phyloP scores from a whole-genome alignment of 2,329 filamentous ascomycete species.

The Xylaria sp. region DNA sequence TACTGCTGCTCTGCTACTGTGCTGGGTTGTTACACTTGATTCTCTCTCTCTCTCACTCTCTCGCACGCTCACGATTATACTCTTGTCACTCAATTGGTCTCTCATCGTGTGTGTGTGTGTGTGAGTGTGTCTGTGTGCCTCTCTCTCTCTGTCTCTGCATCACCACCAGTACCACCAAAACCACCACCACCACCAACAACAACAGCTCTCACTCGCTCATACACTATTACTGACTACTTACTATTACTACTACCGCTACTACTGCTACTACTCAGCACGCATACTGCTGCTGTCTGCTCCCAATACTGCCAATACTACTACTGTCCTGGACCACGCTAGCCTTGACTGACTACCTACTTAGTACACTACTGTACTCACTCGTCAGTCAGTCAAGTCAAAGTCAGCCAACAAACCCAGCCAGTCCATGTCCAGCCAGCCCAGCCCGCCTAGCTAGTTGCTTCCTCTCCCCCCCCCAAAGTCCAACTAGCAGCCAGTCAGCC shows the following conservation, averaged over 20 bases:
- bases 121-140: constrained; percentile 14
- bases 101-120: background rate
- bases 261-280: constrained; percentile 3
- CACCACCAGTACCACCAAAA: constrained; percentile 37
- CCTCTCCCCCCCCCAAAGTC: background rate
- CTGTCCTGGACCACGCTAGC: constrained; percentile 12
- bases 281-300: background rate
- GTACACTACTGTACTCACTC: background rate
- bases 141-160: constrained; percentile 24
- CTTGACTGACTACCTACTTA: background rate
- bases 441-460: too few relatives aligned
- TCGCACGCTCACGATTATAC: background rate
- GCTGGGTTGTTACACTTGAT: constrained; percentile 47
- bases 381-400: background rate
- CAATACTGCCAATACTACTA: constrained; percentile 24
- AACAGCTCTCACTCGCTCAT: background rate
- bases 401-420: too few relatives aligned
- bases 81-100: constrained; percentile 45
- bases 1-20: background rate
- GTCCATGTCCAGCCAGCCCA: background rate
- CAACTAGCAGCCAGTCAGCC: constrained; percentile 1
- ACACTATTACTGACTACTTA: constrained; percentile 1
- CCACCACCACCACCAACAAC: constrained; percentile 38
- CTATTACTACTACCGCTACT: background rate
- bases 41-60: constrained; percentile 12